phyloP scores from a whole-genome alignment of 768 basidiomycete genomes.

The Trametes punicea region DNA sequence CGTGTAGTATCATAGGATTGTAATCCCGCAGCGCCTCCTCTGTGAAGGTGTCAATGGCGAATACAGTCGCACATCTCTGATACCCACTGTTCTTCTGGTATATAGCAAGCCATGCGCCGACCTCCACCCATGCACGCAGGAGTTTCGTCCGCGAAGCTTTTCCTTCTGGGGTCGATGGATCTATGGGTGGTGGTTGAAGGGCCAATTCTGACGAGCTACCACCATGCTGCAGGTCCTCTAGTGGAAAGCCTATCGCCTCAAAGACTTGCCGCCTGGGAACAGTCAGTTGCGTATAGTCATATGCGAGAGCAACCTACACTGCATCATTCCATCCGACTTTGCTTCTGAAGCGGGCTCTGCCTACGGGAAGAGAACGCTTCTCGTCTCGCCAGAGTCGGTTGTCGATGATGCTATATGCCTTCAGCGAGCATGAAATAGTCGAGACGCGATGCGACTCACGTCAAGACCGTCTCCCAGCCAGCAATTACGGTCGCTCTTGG shows the following conservation, averaged over 20 bases:
- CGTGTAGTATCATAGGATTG: constrained; percentile 9
- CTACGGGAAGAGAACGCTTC: constrained; percentile 51
- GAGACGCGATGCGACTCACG: constrained; percentile 41
- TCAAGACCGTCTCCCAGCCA: constrained; percentile 63
- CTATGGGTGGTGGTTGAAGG: constrained; percentile 54
- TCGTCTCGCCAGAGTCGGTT: constrained; percentile 75
- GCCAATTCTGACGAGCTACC: constrained; percentile 38
- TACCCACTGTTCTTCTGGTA: constrained; percentile 33
- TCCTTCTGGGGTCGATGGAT: constrained; percentile 43
- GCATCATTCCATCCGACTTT: constrained; percentile 65
- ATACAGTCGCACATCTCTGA: constrained; percentile 42
- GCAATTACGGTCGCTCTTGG: constrained; percentile 52
- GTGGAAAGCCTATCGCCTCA: constrained; percentile 36
- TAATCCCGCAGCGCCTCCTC: constrained; percentile 13
- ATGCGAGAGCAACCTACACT: constrained; percentile 42
- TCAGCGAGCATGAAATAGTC: background rate
- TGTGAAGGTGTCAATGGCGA: background rate
- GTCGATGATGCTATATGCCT: constrained; percentile 56
- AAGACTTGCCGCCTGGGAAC: constrained; percentile 39
- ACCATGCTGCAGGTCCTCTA: background rate
- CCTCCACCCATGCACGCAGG: constrained; percentile 79
- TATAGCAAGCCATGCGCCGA: constrained; percentile 62
- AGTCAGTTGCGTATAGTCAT: background rate
- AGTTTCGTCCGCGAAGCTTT: constrained; percentile 55
- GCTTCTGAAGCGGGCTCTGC: constrained; percentile 50